These are phyloP conservation scores for Rhizophagus clarus DNA, from an alignment of 192 early-diverging fungal genomes.

Conservation along the genomic window DNA sequence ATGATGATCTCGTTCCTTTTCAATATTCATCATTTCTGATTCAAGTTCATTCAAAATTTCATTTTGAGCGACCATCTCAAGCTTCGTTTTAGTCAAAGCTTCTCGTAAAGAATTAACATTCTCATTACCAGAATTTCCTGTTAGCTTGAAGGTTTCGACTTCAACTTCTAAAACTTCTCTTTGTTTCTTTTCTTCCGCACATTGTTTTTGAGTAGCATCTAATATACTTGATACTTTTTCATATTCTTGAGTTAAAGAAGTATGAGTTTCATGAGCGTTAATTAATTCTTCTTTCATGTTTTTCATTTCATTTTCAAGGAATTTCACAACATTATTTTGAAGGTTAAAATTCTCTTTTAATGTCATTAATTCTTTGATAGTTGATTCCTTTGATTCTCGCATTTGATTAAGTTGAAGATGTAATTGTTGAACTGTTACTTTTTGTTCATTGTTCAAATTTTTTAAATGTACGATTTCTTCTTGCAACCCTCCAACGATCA, in stretches of 20 bases:
- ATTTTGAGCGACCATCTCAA: slow-evolving; percentile 19
- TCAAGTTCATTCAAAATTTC: slow-evolving; percentile 11
- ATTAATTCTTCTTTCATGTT: slow-evolving; percentile 10
- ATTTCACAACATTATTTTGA: slow-evolving; percentile 7
- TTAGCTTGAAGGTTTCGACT: not conserved
- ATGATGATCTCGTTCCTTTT: slow-evolving; percentile 11
- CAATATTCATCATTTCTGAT: not conserved
- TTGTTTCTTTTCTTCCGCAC: not conserved
- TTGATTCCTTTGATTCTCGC: not conserved
- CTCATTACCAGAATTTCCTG: not conserved
- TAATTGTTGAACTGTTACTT: not conserved
- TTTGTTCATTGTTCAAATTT: not conserved
- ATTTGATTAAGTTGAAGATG: not conserved
- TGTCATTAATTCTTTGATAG: not conserved
- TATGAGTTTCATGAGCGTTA: not conserved
- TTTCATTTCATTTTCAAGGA: slow-evolving; percentile 12
- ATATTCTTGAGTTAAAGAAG: not conserved
- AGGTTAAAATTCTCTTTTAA: not conserved
- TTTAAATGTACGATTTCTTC: not conserved
- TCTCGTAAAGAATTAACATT: not conserved
- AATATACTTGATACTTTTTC: slow-evolving; percentile 14
- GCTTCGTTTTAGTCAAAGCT: not conserved
- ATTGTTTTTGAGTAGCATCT: slow-evolving; percentile 3
- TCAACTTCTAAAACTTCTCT: slow-evolving; percentile 3
- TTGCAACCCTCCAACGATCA: not conserved